phyloP scores from a whole-genome alignment of 2,329 filamentous ascomycete genomes.

The Venturia nashicola region DNA sequence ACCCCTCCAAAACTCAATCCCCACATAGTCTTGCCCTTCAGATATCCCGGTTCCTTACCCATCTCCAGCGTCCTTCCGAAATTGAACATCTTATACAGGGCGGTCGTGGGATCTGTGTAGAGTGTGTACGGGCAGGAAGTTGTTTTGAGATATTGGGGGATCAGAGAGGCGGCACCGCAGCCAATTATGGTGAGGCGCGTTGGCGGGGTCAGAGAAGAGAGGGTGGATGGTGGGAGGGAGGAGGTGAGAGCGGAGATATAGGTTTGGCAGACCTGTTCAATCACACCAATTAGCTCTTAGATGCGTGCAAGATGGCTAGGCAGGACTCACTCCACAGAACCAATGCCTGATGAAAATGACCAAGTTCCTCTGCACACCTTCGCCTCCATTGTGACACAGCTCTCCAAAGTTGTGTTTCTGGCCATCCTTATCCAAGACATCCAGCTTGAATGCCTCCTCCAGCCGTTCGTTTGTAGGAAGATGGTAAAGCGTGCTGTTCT shows the following conservation, averaged over 20 bases:
- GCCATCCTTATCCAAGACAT: not conserved
- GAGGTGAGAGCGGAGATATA: constrained; percentile 53
- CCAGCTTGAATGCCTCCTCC: not conserved
- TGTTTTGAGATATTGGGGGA: constrained; percentile 50
- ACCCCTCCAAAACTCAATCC: constrained; percentile 36
- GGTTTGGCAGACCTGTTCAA: constrained; percentile 57
- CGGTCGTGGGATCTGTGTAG: constrained; percentile 60
- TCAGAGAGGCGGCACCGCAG: constrained; percentile 57
- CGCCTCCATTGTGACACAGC: not conserved
- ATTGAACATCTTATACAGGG: constrained; percentile 53
- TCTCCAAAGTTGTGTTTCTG: not conserved
- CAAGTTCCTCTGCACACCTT: constrained; percentile 38
- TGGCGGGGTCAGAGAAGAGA: constrained; percentile 35
- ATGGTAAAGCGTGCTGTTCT: not conserved
- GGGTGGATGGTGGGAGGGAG: constrained; percentile 35
- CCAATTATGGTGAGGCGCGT: constrained; percentile 60
- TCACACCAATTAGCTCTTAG: constrained; percentile 12
- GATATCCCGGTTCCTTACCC: constrained; percentile 54
- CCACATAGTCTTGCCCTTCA: constrained; percentile 37
- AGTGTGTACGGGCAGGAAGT: constrained; percentile 61
- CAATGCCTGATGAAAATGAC: constrained; percentile 69
- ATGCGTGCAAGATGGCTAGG: not conserved
- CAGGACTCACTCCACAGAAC: constrained; percentile 56
- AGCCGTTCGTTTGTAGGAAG: not conserved
- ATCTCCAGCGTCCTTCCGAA: constrained; percentile 54